These are phyloP conservation scores for Ampelocalamus luodianensis DNA, from an alignment of 176 grass and related monocot species.

Conservation along the genomic window DNA sequence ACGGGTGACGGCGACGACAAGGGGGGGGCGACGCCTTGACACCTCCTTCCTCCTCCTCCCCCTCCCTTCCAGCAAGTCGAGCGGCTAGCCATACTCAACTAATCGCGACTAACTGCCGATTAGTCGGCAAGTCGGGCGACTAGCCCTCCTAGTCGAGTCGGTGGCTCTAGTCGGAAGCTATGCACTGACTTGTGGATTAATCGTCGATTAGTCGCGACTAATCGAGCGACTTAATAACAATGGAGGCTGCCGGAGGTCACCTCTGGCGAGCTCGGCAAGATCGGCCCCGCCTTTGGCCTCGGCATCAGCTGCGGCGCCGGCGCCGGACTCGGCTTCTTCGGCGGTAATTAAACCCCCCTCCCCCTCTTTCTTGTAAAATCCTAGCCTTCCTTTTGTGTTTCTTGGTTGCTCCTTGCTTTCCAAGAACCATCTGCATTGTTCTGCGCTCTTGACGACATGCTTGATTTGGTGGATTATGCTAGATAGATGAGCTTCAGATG, in stretches of 20 bases:
- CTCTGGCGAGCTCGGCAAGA: constrained; percentile 69
- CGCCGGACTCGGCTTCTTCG: constrained; percentile 67
- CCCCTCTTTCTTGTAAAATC: background rate
- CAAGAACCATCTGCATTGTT: background rate
- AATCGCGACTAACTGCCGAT: too few relatives aligned
- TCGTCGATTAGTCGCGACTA: too few relatives aligned
- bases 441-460: background rate
- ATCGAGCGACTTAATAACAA: too few relatives aligned
- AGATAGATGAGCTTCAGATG: background rate
- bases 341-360: constrained; percentile 37
- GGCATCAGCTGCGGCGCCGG: constrained; percentile 86
- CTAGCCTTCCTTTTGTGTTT: background rate
- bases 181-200: too few relatives aligned
- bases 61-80: too few relatives aligned
- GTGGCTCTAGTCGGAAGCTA: too few relatives aligned
- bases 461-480: background rate
- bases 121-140: too few relatives aligned
- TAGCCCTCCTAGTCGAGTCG: too few relatives aligned
- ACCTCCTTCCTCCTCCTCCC: too few relatives aligned
- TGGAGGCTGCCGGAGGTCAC: constrained; percentile 74
- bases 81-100: too few relatives aligned
- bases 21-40: too few relatives aligned
- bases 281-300: constrained; percentile 71
- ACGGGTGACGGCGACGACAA: too few relatives aligned
- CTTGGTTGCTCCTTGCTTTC: background rate